Conservation (phyloP, 176 grass and related monocot genomes). For the Cenchrus fungigraminus region DNA sequence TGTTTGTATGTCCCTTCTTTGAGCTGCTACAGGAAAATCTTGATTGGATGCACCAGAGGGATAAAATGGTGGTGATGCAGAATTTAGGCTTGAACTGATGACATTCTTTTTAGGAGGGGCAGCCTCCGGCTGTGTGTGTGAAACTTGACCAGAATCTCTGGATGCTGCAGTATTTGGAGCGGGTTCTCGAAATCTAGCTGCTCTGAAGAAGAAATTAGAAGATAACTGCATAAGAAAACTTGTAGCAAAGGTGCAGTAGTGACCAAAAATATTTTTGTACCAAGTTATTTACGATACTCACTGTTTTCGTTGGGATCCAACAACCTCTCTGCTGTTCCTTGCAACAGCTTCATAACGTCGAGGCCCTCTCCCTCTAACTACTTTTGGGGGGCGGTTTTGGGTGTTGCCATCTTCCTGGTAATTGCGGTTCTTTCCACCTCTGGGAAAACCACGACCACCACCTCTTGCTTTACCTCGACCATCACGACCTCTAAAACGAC, state of each 20-base stretch:
- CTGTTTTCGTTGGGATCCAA: conserved; percentile 72
- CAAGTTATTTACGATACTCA: conserved; percentile 51
- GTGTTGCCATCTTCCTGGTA: conserved; percentile 63
- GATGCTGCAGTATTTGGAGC: conserved; percentile 41
- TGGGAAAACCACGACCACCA: conserved; percentile 47
- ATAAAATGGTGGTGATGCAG: conserved; percentile 90
- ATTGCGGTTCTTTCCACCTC: conserved; percentile 57
- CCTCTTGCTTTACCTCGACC: conserved; percentile 58
- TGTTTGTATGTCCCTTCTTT: conserved; percentile 59
- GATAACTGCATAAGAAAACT: conserved; percentile 16
- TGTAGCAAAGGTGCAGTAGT: conserved; percentile 34
- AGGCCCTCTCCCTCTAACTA: conserved; percentile 84
- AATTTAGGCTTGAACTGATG: conserved; percentile 88
- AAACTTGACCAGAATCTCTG: conserved; percentile 56
- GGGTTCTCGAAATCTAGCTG: conserved; percentile 53
- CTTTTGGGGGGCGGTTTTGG: conserved; percentile 57
- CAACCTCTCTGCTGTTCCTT: conserved; percentile 60
- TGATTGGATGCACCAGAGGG: conserved; percentile 67
- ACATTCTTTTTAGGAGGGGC: conserved; percentile 58
- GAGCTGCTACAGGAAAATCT: conserved; percentile 45
- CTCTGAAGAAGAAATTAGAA: conserved; percentile 43
- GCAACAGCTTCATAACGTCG: conserved; percentile 74
- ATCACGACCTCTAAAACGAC: conserved; percentile 64
- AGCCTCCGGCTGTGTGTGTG: conserved; percentile 42
- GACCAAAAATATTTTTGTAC: conserved; percentile 4